Conservation (phyloP, 140 eudicot species). For the Erigeron philadelphicus region DNA sequence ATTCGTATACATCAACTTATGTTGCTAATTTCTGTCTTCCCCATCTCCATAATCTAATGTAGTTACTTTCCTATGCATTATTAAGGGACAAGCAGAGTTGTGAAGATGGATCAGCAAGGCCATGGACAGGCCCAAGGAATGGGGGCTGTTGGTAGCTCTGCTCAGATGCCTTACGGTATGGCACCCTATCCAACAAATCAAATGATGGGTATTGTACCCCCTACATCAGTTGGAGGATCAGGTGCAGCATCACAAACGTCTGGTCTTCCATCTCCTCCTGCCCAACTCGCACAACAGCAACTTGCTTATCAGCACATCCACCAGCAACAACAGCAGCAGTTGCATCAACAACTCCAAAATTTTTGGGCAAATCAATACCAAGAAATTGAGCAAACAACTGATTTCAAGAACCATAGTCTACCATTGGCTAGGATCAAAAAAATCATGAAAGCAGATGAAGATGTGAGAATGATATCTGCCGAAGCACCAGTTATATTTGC, state of each 20-base stretch:
- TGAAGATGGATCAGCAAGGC: conserved; percentile 75
- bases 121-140: conserved; percentile 55
- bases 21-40: neutral
- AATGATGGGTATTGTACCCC: conserved; percentile 52
- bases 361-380: conserved; percentile 72
- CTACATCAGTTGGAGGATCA: conserved; percentile 51
- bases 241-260: conserved; percentile 54
- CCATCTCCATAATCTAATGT: neutral
- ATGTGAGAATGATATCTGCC: conserved; percentile 79
- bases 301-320: conserved; percentile 87
- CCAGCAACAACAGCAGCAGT: conserved; percentile 74
- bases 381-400: conserved; percentile 72
- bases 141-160: conserved; percentile 41
- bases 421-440: conserved; percentile 79
- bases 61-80: neutral
- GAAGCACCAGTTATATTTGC: conserved; percentile 86
- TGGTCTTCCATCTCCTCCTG: conserved; percentile 59
- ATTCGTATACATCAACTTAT: neutral
- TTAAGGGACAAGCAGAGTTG: neutral
- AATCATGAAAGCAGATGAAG: conserved; percentile 89
- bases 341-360: conserved; percentile 66
- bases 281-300: conserved; percentile 79
- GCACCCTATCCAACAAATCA: conserved; percentile 62
- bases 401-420: conserved; percentile 72
- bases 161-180: conserved; percentile 55